These are phyloP conservation scores for Aspergillus biplanus DNA, from an alignment of 495 filamentous ascomycete species.

Conservation along the genomic window DNA sequence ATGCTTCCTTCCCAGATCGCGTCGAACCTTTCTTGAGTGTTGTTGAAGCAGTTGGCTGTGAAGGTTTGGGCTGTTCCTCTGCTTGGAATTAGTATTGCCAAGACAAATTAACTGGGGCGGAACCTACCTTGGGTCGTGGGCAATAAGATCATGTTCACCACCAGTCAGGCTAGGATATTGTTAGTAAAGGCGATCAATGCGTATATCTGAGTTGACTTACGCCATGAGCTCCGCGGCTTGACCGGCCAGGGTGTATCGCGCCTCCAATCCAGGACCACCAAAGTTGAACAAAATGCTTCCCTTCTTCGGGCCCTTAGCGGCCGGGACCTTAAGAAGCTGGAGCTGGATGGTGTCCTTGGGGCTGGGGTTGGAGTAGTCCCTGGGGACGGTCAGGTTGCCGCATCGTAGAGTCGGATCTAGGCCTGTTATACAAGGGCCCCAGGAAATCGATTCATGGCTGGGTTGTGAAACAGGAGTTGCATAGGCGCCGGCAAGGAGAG, in stretches of 20 bases:
- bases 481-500: not conserved
- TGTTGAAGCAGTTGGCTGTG: slow-evolving; percentile 40
- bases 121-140: slow-evolving; percentile 43
- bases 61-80: slow-evolving; percentile 43
- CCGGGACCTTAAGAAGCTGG: slow-evolving; percentile 35
- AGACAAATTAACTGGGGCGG: not conserved
- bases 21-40: not conserved
- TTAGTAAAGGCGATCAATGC: not conserved
- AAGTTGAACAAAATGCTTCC: slow-evolving; percentile 52
- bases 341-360: slow-evolving; percentile 38
- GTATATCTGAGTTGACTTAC: slow-evolving; percentile 13
- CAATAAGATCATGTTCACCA: slow-evolving; percentile 42
- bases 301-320: slow-evolving; percentile 33
- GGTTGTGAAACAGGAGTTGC: not conserved
- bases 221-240: slow-evolving; percentile 21
- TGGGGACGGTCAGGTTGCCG: slow-evolving; percentile 41
- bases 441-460: not conserved
- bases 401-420: slow-evolving; percentile 25
- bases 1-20: slow-evolving; percentile 1
- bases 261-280: slow-evolving; percentile 43
- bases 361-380: slow-evolving; percentile 42
- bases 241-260: slow-evolving; percentile 26
- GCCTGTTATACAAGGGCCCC: not conserved
- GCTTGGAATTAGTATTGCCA: not conserved
- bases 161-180: slow-evolving; percentile 25